Base-by-base conservation (phyloP, 768 basidiomycete genomes). In the Phylloporus sp. region DNA sequence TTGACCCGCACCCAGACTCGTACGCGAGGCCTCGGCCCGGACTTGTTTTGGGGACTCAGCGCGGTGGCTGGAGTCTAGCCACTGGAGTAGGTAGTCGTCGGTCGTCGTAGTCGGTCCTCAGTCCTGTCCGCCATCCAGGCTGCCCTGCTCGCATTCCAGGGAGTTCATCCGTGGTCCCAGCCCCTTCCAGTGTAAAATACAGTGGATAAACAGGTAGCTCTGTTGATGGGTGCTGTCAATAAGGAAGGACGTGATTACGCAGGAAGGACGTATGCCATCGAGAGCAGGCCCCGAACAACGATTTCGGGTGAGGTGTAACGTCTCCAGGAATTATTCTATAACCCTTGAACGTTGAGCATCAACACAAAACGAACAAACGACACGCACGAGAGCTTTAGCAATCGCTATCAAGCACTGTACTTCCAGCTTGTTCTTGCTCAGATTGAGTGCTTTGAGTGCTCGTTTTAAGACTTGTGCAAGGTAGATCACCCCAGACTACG, bases 401-500 rank as follows among this genome's bases (percentile, higher is more conserved):
- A 99, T 76, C 0, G 78, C 73, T 2, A 86, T 81, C 10, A 99
- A 73, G 47, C 91, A 91, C 8, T 78, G 73, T 1, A 89, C 80
- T 50, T 95, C 95, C 6, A 99, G 80, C 66, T 88, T 92, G 68
- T 98, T 98, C 67, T 98, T 95, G 61, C 89, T 87, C 46, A 98
- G 72, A 67, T 97, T 98, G 23, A 97, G 77, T 5, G 97, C 86
- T 70, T 95, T 97, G 39, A 98, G 75, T 4, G 95, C 97, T 39
- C 94, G 85, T 65, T 98, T 98, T 55, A 98, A 74, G 0, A 98
- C 95, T 70, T 98, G 95, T 0, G 94, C 87, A 43, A 98, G 81
- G 63, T 97, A 97, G 0, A 80, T 82, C 31, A 97, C 86, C 0
- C 95, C 95, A 38, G 70, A 80, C 80, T 82, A 54, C 13, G 15